Conservation (phyloP, 257 asterid species). For the Oldenlandia corymbosa region DNA sequence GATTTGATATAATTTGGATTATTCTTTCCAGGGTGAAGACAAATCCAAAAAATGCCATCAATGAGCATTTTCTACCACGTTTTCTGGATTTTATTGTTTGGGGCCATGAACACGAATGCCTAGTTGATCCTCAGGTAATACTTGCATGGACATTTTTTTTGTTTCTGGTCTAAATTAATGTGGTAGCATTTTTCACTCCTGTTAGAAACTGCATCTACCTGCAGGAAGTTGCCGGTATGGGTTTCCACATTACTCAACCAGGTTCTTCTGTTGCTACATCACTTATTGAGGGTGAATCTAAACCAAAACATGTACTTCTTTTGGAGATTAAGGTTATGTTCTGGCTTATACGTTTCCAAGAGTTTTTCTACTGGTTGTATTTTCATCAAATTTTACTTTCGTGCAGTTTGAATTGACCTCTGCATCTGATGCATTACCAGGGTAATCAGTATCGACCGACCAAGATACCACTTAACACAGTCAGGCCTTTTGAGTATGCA, state of each 20-base stretch:
- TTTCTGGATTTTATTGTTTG: slow-evolving; percentile 93
- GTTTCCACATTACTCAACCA: slow-evolving; percentile 97
- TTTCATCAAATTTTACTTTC: slow-evolving; percentile 3
- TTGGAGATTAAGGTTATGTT: slow-evolving; percentile 80
- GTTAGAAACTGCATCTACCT: slow-evolving; percentile 21
- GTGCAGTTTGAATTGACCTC: not conserved
- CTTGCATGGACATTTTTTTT: slow-evolving; percentile 15
- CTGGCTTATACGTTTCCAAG: slow-evolving; percentile 13
- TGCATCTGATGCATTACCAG: slow-evolving; percentile 33
- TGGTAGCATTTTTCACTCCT: slow-evolving; percentile 13
- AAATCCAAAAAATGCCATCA: slow-evolving; percentile 96
- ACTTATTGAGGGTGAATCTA: slow-evolving; percentile 96
- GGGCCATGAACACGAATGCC: slow-evolving; percentile 99
- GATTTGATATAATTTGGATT: slow-evolving; percentile 12
- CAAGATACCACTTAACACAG: slow-evolving; percentile 86
- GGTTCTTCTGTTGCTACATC: slow-evolving; percentile 99
- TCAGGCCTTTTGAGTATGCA: slow-evolving; percentile 89
- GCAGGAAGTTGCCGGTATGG: slow-evolving; percentile 99
- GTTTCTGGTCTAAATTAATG: slow-evolving; percentile 5
- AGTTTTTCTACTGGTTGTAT: not conserved
- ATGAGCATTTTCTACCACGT: slow-evolving; percentile 94
- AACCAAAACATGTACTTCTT: slow-evolving; percentile 88
- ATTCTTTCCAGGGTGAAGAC: slow-evolving; percentile 72
- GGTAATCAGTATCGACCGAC: slow-evolving; percentile 96
- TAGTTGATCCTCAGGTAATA: slow-evolving; percentile 93